Base-by-base conservation (phyloP, 306 rosid genomes). In the Glycine tomentella region DNA sequence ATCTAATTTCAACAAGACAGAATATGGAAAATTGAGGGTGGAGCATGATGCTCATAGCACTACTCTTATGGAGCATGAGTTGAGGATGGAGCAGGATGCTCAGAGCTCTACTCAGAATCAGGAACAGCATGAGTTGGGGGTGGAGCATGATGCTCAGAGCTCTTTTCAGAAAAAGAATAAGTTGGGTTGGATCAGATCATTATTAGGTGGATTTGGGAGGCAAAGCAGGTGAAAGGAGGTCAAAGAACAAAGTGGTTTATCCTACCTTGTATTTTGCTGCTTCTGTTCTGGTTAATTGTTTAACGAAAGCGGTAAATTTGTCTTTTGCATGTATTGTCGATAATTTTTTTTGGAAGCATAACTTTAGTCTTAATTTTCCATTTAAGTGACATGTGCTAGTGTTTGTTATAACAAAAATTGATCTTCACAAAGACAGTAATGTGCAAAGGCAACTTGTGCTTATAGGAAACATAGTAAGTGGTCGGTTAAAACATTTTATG, bases 21-120 rank as follows among this genome's bases (percentile, higher is more conserved):
- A 65, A 42, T 78, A 78, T 10, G 82, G 82, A 16, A 78, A 44
- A 65, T 38, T 78, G 17, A 78, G 69, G 69, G 57, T 72, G 3
- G 75, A 78, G 44, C 66, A 66, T 16, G 74, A 65, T n/a, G 64
- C 64, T 64, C 58, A 52, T 52, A 5, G 44, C 6, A 38, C 7
- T 38, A 38, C 44, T 38, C 44, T 2, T 38, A 4, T 38, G 7
- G 6, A 38, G 44, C 44, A 38, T 38, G 44, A 38, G 44, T 38
- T 38, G 44, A 38, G 44, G 44, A 38, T 38, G 44, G 44, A 38
- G 6, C 44, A 38, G 6, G 44, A 38, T 38, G 44, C 44, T 38
- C 44, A 4, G 7, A 38, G 42, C 42, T 38, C 42, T 38, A 38
- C 42, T 38, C 42, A 34, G 38, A 34, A 34, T 34, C 38, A 34